Percentiles rank a stretch among this genome's conserved stretches.
Evolutionary conservation across 1,284 basidiomycete genomes (phyloP).

Genomic region (Cryptococcus sp.): DNA sequence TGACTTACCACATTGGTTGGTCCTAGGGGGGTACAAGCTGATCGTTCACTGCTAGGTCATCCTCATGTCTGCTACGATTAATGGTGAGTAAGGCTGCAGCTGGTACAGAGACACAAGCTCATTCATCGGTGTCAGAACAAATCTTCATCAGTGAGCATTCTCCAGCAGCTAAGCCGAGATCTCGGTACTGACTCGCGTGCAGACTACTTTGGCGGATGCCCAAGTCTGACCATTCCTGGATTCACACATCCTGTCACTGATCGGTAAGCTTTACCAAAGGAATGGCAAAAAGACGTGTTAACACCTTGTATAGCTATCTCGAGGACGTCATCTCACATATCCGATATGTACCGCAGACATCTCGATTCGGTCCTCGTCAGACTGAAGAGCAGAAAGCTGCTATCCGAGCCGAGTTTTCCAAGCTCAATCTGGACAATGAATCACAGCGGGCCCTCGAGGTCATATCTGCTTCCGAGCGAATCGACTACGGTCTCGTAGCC

Average conservation of each 20-base stretch:
- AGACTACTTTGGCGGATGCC: constrained; percentile 77
- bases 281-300: neutral
- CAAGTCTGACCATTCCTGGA: constrained; percentile 80
- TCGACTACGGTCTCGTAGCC: constrained; percentile 78
- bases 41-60: constrained; percentile 33
- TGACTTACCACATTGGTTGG: neutral
- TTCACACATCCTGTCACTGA: constrained; percentile 77
- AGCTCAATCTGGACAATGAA: constrained; percentile 61
- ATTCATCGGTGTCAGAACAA: constrained; percentile 54
- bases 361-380: constrained; percentile 54
- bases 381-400: constrained; percentile 59
- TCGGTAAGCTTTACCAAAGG: constrained; percentile 56
- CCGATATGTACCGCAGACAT: constrained; percentile 53
- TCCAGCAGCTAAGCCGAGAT: neutral
- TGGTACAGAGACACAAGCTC: no score
- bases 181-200: constrained; percentile 34
- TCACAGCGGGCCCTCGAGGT: constrained; percentile 63
- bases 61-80: constrained; percentile 72
- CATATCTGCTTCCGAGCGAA: constrained; percentile 64
- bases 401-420: constrained; percentile 59
- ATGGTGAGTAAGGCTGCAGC: constrained; percentile 53
- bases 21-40: neutral
- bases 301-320: constrained; percentile 63
- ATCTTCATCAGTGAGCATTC: constrained; percentile 60
- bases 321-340: constrained; percentile 71